Percentiles rank a stretch among this genome's conserved stretches.
Conservation (phyloP, 805 yeast genomes). For the Teunomyces panamensis region DNA sequence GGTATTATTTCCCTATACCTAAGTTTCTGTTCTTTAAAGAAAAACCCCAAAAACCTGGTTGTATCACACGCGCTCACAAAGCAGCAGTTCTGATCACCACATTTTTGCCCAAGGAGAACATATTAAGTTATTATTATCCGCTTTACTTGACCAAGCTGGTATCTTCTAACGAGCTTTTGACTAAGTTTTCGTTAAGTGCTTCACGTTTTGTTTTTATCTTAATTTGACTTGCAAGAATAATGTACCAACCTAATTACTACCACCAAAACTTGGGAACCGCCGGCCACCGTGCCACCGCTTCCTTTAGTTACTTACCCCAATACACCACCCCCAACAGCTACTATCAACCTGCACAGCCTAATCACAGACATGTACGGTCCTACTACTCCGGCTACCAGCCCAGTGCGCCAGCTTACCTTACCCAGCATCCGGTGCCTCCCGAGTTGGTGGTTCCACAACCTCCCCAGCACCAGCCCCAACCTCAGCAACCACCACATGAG, state of each 20-base stretch:
- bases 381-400: slow-evolving; percentile 13
- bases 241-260: slow-evolving; percentile 18
- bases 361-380: slow-evolving; percentile 3
- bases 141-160: not conserved
- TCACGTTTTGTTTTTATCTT: no score
- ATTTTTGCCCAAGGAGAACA: slow-evolving; percentile 1
- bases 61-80: not conserved
- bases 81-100: not conserved
- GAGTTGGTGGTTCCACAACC: not conserved
- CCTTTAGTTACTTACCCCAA: slow-evolving; percentile 23
- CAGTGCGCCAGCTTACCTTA: slow-evolving; percentile 1
- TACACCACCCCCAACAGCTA: slow-evolving; percentile 13
- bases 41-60: not conserved
- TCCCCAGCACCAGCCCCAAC: not conserved
- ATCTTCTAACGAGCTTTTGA: slow-evolving; percentile 34
- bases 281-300: slow-evolving; percentile 35
- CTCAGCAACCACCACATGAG: slow-evolving; percentile 1
- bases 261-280: slow-evolving; percentile 33
- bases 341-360: slow-evolving; percentile 7
- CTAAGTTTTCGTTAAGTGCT: slow-evolving; percentile 31
- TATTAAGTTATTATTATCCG: slow-evolving; percentile 4
- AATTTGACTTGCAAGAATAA: not conserved
- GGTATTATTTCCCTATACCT: not conserved
- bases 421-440: not conserved
- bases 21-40: not conserved